Conservation (phyloP, 768 basidiomycete species). For the Thelephora ganbajun region DNA sequence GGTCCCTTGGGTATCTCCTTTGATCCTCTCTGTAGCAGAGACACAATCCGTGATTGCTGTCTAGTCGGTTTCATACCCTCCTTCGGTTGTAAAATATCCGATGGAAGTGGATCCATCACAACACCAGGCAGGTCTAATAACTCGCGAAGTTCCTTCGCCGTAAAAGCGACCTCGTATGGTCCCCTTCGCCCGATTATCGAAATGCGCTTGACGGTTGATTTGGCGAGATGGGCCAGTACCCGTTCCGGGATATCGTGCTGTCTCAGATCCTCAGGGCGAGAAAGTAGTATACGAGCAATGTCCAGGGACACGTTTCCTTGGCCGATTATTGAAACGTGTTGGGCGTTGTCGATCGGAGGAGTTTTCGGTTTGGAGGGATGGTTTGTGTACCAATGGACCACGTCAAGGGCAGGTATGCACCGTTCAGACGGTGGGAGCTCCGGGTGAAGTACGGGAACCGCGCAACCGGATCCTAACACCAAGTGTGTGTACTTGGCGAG, state of each 20-base stretch:
- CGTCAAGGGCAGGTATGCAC: slow-evolving; percentile 60
- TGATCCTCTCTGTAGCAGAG: slow-evolving; percentile 55
- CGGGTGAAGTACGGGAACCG: slow-evolving; percentile 45
- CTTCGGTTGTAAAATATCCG: slow-evolving; percentile 25
- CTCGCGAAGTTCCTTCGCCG: slow-evolving; percentile 87
- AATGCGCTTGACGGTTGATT: slow-evolving; percentile 57
- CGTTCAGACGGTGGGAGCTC: slow-evolving; percentile 30
- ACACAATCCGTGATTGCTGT: slow-evolving; percentile 52
- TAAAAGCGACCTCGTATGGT: slow-evolving; percentile 80
- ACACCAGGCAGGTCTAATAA: slow-evolving; percentile 50
- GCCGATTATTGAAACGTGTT: slow-evolving; percentile 77
- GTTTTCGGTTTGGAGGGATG: slow-evolving; percentile 51
- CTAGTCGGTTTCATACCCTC: slow-evolving; percentile 29
- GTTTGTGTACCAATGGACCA: slow-evolving; percentile 95
- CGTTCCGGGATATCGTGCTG: slow-evolving; percentile 67
- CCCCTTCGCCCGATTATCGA: slow-evolving; percentile 80
- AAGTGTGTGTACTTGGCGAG: slow-evolving; percentile 71
- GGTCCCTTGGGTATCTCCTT: slow-evolving; percentile 33
- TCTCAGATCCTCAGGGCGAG: slow-evolving; percentile 42
- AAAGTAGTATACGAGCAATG: slow-evolving; percentile 80
- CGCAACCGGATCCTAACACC: slow-evolving; percentile 77
- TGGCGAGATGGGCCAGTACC: slow-evolving; percentile 54
- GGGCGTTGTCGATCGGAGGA: slow-evolving; percentile 47
- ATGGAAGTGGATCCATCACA: slow-evolving; percentile 48
- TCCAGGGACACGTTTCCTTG: slow-evolving; percentile 95